Percentiles rank a stretch among this genome's conserved stretches.
Evolutionary conservation across 2,329 filamentous ascomycete genomes (phyloP).

Genomic region (Pseudogymnoascus sp.): DNA sequence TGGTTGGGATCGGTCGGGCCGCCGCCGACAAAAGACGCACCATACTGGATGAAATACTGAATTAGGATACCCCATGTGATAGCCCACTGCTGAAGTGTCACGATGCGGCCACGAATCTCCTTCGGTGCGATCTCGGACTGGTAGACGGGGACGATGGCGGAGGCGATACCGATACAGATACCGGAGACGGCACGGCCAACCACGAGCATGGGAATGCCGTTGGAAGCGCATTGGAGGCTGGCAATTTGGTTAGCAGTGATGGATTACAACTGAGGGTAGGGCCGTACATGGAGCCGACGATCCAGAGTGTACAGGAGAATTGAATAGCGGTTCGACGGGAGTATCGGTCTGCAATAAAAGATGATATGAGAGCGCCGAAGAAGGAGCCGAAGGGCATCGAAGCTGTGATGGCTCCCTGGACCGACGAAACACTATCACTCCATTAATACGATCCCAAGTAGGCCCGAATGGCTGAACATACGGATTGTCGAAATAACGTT

Average conservation of each 20-base stretch:
- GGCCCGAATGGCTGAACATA: background rate
- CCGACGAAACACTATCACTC: slow-evolving; percentile 32
- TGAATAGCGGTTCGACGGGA: slow-evolving; percentile 39
- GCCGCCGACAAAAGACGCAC: slow-evolving; percentile 45
- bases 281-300: slow-evolving; percentile 33
- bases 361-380: slow-evolving; percentile 48
- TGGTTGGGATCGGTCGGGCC: slow-evolving; percentile 43
- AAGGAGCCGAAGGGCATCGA: slow-evolving; percentile 67
- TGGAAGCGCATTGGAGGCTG: slow-evolving; percentile 50
- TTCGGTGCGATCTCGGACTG: slow-evolving; percentile 56
- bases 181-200: slow-evolving; percentile 64
- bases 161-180: slow-evolving; percentile 63
- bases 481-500: slow-evolving; percentile 60
- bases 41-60: slow-evolving; percentile 60
- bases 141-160: slow-evolving; percentile 59
- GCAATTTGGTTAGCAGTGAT: background rate
- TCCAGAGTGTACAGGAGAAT: slow-evolving; percentile 41
- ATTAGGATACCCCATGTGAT: slow-evolving; percentile 63
- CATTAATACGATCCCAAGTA: background rate
- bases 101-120: slow-evolving; percentile 49
- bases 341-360: slow-evolving; percentile 45
- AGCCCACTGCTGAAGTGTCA: slow-evolving; percentile 60
- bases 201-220: slow-evolving; percentile 61
- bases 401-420: slow-evolving; percentile 63
- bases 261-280: background rate